A percentile compares a stretch with the other conserved stretches of the same genome.
Conservation (phyloP, 2,329 filamentous ascomycete species). For the Coleophoma crateriformis region DNA sequence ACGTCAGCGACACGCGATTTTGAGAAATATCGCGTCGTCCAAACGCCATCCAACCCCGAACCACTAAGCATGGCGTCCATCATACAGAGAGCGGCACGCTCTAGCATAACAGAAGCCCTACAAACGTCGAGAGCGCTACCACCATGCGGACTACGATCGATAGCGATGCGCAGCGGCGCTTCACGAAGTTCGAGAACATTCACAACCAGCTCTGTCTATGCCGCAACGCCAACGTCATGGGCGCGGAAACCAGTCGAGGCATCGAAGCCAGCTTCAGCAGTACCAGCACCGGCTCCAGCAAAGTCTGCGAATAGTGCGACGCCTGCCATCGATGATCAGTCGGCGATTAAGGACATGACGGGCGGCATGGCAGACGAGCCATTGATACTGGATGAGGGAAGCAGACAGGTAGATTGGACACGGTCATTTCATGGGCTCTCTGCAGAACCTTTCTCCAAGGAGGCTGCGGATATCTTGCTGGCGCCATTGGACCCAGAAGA, state of each 20-base stretch:
- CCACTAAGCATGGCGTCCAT: slow-evolving; percentile 12
- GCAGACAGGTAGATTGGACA: slow-evolving; percentile 64
- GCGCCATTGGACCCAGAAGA: slow-evolving; percentile 64
- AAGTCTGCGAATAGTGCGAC: slow-evolving; percentile 77
- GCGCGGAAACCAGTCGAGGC: slow-evolving; percentile 11
- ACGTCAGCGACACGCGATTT: slow-evolving; percentile 7
- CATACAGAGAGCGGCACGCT: slow-evolving; percentile 17
- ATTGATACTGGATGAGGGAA: slow-evolving; percentile 37
- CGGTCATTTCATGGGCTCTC: slow-evolving; percentile 67
- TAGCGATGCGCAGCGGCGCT: neutral
- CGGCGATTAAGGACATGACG: slow-evolving; percentile 33
- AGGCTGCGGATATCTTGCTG: slow-evolving; percentile 55
- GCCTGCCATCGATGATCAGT: slow-evolving; percentile 47
- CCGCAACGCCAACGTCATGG: slow-evolving; percentile 17
- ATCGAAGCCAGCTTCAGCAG: slow-evolving; percentile 10
- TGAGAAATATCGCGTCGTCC: slow-evolving; percentile 8
- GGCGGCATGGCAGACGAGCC: slow-evolving; percentile 45
- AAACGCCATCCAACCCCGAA: slow-evolving; percentile 4
- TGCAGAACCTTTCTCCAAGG: slow-evolving; percentile 55
- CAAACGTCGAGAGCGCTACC: slow-evolving; percentile 3
- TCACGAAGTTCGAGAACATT: slow-evolving; percentile 11
- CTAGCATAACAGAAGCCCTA: slow-evolving; percentile 10
- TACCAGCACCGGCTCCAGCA: slow-evolving; percentile 10
- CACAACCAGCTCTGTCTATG: slow-evolving; percentile 13
- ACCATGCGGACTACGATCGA: neutral